Percentiles rank a stretch among this genome's conserved stretches.
Conservation (phyloP, 2,329 filamentous ascomycete genomes). For the Epichloe amarillans region DNA sequence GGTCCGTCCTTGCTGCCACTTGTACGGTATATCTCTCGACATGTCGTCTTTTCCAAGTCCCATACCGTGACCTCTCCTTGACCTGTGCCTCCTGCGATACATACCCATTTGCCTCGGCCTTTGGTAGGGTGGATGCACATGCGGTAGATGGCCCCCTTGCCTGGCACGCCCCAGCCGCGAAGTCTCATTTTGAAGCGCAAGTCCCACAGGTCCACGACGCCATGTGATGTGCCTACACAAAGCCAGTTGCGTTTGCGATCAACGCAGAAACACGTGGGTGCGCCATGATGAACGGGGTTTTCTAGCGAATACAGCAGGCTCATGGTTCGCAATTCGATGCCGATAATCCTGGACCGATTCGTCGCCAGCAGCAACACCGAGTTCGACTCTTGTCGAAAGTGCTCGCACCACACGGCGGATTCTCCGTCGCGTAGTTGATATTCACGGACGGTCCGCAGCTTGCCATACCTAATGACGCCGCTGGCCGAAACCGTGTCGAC, state of each 20-base stretch:
- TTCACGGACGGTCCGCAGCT: conserved; percentile 61
- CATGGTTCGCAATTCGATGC: conserved; percentile 82
- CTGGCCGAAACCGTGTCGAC: conserved; percentile 42
- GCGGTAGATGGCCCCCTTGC: conserved; percentile 66
- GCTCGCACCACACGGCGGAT: conserved; percentile 79
- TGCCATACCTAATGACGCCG: conserved; percentile 59
- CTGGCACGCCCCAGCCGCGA: conserved; percentile 77
- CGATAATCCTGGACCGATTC: conserved; percentile 69
- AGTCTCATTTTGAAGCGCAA: conserved; percentile 83
- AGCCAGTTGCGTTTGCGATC: conserved; percentile 84
- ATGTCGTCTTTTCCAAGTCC: conserved; percentile 84
- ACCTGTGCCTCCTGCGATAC: conserved; percentile 75
- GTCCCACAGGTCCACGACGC: conserved; percentile 90
- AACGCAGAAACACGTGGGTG: conserved; percentile 80
- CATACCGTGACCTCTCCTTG: conserved; percentile 86
- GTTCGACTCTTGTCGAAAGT: conserved; percentile 68
- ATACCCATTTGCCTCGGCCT: conserved; percentile 71
- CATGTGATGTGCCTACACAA: conserved; percentile 80
- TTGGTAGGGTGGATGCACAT: conserved; percentile 67
- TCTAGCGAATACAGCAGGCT: conserved; percentile 62
- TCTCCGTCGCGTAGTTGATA: conserved; percentile 66
- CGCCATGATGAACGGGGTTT: conserved; percentile 85
- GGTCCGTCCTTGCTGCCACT: conserved; percentile 45
- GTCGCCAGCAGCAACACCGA: conserved; percentile 83
- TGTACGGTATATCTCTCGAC: conserved; percentile 75